A percentile compares a stretch with the other conserved stretches of the same genome.
Conservation (phyloP, 2,329 filamentous ascomycete genomes). For the Lasiodiplodia citricola region DNA sequence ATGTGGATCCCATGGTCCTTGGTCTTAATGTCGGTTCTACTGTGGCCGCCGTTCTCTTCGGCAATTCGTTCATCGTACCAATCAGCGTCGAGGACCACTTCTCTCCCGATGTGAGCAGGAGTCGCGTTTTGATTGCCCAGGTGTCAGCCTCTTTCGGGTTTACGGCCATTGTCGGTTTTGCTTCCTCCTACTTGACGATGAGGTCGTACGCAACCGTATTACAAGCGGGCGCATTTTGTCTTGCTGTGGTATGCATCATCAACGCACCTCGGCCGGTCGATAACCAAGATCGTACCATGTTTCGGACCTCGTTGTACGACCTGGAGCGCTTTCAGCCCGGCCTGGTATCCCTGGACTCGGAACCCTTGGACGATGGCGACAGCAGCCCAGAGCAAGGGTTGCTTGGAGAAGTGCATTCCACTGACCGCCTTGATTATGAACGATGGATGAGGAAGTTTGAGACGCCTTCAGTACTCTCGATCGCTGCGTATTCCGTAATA, state of each 20-base stretch:
- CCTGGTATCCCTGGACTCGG: neutral
- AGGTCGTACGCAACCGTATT: constrained; percentile 28
- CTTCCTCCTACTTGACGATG: constrained; percentile 24
- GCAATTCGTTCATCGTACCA: constrained; percentile 29
- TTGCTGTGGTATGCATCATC: constrained; percentile 25
- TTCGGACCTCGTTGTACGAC: neutral
- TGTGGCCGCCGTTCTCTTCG: constrained; percentile 25
- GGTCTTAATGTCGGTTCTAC: constrained; percentile 27
- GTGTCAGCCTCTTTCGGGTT: constrained; percentile 24
- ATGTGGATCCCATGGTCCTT: constrained; percentile 21
- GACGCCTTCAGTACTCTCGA: constrained; percentile 10
- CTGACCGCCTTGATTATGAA: neutral
- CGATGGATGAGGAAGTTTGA: neutral
- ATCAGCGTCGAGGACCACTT: constrained; percentile 9
- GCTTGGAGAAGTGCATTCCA: neutral
- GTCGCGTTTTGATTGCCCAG: neutral
- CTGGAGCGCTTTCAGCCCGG: constrained; percentile 6
- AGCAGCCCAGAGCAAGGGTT: constrained; percentile 10
- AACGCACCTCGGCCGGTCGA: constrained; percentile 3
- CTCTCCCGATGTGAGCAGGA: neutral
- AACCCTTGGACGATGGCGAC: neutral
- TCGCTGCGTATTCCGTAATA: constrained; percentile 18
- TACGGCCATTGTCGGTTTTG: constrained; percentile 25
- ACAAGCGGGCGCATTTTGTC: constrained; percentile 26
- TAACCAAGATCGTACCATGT: neutral